phyloP scores from a whole-genome alignment of 1,139 yeast species.

The Sugiyamaella novakii region DNA sequence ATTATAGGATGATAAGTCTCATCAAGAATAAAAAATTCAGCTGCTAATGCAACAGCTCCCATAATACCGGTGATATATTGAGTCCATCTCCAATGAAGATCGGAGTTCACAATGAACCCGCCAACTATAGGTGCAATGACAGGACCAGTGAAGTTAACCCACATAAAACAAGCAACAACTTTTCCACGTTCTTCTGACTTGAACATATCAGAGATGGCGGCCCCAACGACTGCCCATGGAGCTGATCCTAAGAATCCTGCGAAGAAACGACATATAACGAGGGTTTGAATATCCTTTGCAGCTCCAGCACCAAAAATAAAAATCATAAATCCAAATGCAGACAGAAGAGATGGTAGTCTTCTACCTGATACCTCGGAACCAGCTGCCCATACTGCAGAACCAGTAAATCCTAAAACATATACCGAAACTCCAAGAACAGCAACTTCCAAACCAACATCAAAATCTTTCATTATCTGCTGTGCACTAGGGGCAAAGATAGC shows the following conservation, averaged over 20 bases:
- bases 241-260: constrained; percentile 79
- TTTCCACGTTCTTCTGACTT: constrained; percentile 62
- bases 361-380: constrained; percentile 74
- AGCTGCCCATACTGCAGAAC: constrained; percentile 81
- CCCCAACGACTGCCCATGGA: constrained; percentile 80
- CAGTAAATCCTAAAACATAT: constrained; percentile 74
- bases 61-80: constrained; percentile 55
- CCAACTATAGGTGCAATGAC: constrained; percentile 61
- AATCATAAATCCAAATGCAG: constrained; percentile 56
- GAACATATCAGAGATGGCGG: constrained; percentile 75
- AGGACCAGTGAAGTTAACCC: constrained; percentile 72
- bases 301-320: constrained; percentile 73
- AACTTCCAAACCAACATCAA: constrained; percentile 28
- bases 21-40: constrained; percentile 58
- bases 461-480: constrained; percentile 34
- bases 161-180: constrained; percentile 61
- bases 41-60: constrained; percentile 43
- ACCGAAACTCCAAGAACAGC: constrained; percentile 61
- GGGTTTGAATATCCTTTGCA: constrained; percentile 68
- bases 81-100: constrained; percentile 61
- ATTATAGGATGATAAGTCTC: constrained; percentile 53
- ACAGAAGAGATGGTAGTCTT: constrained; percentile 54
- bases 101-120: constrained; percentile 40
- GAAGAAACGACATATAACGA: constrained; percentile 72
- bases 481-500: constrained; percentile 46